phyloP scores from a whole-genome alignment of 2,329 filamentous ascomycete species.

The Aspergillus niger region DNA sequence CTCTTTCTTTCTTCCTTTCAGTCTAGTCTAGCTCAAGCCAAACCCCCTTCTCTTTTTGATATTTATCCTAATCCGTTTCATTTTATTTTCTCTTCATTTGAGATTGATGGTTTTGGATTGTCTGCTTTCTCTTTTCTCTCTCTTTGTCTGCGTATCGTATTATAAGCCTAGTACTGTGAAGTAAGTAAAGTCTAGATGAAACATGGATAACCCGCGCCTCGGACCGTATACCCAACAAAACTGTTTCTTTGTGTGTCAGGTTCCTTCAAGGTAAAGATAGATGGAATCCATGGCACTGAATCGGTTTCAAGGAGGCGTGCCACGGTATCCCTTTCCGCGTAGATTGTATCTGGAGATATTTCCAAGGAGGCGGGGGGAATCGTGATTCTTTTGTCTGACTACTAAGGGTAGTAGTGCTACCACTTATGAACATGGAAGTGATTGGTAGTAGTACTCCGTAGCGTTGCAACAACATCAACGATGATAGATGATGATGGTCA shows the following conservation, averaged over 20 bases:
- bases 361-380: too few species aligned
- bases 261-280: neutral
- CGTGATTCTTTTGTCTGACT: neutral
- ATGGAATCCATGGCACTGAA: neutral
- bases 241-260: neutral
- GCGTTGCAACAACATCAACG: neutral
- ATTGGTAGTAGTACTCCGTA: neutral
- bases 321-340: neutral
- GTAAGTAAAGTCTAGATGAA: neutral
- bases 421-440: neutral
- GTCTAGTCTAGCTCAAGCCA: too few species aligned
- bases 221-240: slow-evolving; percentile 7
- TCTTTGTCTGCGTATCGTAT: neutral
- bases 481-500: neutral
- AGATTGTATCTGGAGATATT: neutral
- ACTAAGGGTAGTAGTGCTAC: neutral
- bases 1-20: too few species aligned
- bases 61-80: too few species aligned
- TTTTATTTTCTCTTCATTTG: too few species aligned
- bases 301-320: neutral
- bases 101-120: too few species aligned
- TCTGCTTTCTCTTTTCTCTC: neutral
- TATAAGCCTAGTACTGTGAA: too few species aligned
- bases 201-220: slow-evolving; percentile 2
- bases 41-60: too few species aligned